Base-by-base conservation (phyloP, 352 stramenopile species). In the Hyaloperonospora brassicae region DNA sequence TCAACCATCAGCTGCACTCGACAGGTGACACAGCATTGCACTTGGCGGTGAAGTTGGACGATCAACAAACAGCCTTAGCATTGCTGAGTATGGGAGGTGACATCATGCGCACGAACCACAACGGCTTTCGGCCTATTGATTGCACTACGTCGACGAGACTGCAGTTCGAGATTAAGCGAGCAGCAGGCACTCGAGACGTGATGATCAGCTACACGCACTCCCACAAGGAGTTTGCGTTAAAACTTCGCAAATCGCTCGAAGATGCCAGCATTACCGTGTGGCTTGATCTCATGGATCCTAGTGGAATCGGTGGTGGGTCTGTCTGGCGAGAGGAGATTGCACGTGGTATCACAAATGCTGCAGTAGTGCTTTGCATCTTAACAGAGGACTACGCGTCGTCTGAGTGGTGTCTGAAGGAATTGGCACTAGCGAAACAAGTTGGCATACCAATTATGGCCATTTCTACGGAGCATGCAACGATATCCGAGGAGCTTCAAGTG, bases 261-360 rank as follows among this genome's bases (percentile, higher is more conserved):
- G 52, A 77, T 17, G 74, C 72, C 12, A 62, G 72, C 31, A 51
- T 88, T 3, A 90, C 82, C 17, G 88, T 76, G 47, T 89, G 78
- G 79, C 85, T 93, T 76, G 82, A 92, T 59, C 84, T 74, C 17
- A 90, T 89, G 79, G 79, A 92, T 47, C 79, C 79, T 5, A 86
- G 70, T 35, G 80, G 76, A 21, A 89, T 92, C 23, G 78, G 78
- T 14, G 82, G 80, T 11, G 80, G 79, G 35, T 76, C 77, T 0
- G 77, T 91, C 5, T 92, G 82, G 82, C 77, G 82, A 45, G 73
- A 92, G 57, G 79, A 89, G 48, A 89, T 92, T 23, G 82, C 79
- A 2, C 77, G 79, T 36, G 82, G 76, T 31, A 88, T 91, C 52
- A 67, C 74, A 36, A 86, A 88, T 42, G 85, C 73, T 57, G 82